Conservation (phyloP, 2,329 filamentous ascomycete species). For the Fusarium sp. region DNA sequence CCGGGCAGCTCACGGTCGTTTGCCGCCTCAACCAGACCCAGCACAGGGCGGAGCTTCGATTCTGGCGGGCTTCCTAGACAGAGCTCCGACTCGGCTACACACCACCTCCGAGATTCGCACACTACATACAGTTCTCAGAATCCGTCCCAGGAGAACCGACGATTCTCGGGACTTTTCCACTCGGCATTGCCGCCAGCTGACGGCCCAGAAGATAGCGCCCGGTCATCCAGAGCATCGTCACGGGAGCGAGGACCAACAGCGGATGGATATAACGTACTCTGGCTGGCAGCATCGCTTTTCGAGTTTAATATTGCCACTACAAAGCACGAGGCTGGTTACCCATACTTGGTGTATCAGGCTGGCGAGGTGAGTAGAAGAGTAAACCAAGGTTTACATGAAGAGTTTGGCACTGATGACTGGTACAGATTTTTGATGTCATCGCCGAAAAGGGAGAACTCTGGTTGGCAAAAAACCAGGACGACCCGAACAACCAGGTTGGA, state of each 20-base stretch:
- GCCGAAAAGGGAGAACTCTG: conserved; percentile 97
- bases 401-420: conserved; percentile 9
- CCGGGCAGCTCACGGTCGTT: conserved; percentile 65
- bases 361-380: conserved; percentile 78
- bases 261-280: conserved; percentile 81
- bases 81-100: conserved; percentile 66
- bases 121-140: conserved; percentile 69
- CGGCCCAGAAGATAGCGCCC: conserved; percentile 67
- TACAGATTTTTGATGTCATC: conserved; percentile 88
- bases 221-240: conserved; percentile 73
- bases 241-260: conserved; percentile 68
- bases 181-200: conserved; percentile 89
- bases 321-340: conserved; percentile 93
- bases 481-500: conserved; percentile 82
- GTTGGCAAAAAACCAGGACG: conserved; percentile 98
- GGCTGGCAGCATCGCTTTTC: conserved; percentile 93
- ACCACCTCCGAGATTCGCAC: conserved; percentile 68
- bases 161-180: conserved; percentile 85
- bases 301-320: conserved; percentile 97
- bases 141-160: conserved; percentile 63
- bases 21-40: conserved; percentile 66
- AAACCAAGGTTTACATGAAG: no score
- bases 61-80: conserved; percentile 66
- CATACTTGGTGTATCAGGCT: conserved; percentile 94
- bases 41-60: conserved; percentile 74